These are phyloP conservation scores for Stemphylium beticola DNA, from an alignment of 2,329 filamentous ascomycete species.

Conservation along the genomic window DNA sequence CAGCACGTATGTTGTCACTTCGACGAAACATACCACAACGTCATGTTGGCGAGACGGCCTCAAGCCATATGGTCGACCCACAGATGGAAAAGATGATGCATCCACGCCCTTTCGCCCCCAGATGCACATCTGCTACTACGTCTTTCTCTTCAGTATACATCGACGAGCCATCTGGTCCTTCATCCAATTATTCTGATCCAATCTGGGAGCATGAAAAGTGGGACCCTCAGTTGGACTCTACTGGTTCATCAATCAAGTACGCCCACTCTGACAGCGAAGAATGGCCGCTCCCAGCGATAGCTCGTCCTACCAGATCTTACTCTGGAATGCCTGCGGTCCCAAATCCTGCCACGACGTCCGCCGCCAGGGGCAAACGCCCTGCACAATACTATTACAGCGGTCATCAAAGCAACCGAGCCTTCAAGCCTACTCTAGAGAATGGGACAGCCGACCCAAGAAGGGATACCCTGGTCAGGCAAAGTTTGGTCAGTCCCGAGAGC, in stretches of 20 bases:
- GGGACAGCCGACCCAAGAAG: constrained; percentile 25
- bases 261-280: constrained; percentile 23
- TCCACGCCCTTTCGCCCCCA: constrained; percentile 33
- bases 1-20: constrained; percentile 37
- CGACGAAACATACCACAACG: constrained; percentile 13
- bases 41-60: constrained; percentile 26
- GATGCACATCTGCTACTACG: constrained; percentile 33
- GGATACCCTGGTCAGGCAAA: constrained; percentile 31
- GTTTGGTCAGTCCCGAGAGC: constrained; percentile 27
- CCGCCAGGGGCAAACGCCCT: constrained; percentile 27
- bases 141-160: constrained; percentile 44
- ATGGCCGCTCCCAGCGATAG: constrained; percentile 12
- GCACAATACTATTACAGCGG: constrained; percentile 25
- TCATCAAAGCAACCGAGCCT: constrained; percentile 15
- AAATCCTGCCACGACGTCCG: constrained; percentile 2
- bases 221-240: constrained; percentile 19
- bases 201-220: constrained; percentile 30
- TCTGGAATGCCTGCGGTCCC: constrained; percentile 3
- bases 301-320: constrained; percentile 22
- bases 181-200: constrained; percentile 26
- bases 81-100: constrained; percentile 49
- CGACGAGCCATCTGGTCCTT: constrained; percentile 29
- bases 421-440: constrained; percentile 10
- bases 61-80: constrained; percentile 31
- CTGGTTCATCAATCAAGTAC: constrained; percentile 30